Conservation (phyloP, 75 land plant genomes). For the Sequoia sempervirens region DNA sequence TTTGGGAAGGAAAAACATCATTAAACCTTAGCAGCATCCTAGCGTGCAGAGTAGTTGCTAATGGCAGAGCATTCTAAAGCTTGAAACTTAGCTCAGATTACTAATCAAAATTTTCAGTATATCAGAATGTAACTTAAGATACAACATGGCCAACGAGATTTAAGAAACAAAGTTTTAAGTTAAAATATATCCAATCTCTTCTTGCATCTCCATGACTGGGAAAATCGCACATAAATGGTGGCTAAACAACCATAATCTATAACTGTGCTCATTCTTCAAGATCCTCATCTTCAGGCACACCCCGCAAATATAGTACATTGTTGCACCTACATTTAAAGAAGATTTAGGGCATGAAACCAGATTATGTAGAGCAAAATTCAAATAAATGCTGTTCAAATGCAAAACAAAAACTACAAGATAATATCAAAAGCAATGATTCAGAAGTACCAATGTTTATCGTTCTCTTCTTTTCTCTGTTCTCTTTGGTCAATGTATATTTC, state of each 20-base stretch:
- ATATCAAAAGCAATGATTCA: not conserved
- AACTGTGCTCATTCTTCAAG: conserved; percentile 40
- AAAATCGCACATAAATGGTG: too few species aligned
- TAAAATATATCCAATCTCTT: not conserved
- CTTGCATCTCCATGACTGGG: not conserved
- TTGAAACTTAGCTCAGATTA: not conserved
- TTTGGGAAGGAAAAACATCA: not conserved
- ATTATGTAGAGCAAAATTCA: not conserved
- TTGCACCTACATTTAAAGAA: conserved; percentile 62
- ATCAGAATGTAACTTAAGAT: not conserved
- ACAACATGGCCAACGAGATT: not conserved
- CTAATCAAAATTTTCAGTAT: not conserved
- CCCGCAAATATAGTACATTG: conserved; percentile 94
- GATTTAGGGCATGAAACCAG: not conserved
- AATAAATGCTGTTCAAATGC: not conserved
- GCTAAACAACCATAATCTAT: too few species aligned
- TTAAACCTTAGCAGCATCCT: not conserved
- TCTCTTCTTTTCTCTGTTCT: not conserved
- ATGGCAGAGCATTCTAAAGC: not conserved
- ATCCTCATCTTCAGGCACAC: conserved; percentile 91
- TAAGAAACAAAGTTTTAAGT: not conserved
- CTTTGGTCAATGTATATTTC: not conserved
- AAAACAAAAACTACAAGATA: not conserved
- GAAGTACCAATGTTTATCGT: not conserved
- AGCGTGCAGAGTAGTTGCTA: not conserved